phyloP scores from a whole-genome alignment of 257 asterid genomes.

The Solanum bukasovii region DNA sequence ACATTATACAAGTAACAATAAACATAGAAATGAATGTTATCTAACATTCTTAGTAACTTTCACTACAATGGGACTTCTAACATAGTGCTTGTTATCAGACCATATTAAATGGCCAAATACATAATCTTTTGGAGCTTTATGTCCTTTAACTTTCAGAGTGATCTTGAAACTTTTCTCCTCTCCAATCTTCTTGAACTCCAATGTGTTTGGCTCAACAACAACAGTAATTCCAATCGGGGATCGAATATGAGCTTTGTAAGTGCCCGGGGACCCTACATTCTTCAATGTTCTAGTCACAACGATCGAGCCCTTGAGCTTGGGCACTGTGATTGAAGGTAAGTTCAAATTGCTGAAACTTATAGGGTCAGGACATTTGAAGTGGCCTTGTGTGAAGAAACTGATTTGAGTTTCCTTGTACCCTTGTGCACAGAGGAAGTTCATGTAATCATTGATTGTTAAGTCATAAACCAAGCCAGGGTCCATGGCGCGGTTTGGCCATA shows the following conservation, averaged over 20 bases:
- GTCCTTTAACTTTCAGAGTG: constrained; percentile 21
- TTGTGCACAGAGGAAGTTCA: constrained; percentile 53
- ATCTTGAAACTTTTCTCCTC: constrained; percentile 50
- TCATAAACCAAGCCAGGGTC: constrained; percentile 92
- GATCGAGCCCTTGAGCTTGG: constrained; percentile 34
- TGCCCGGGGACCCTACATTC: constrained; percentile 69
- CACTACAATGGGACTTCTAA: constrained; percentile 78
- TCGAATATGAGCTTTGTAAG: constrained; percentile 44
- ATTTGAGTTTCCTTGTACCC: constrained; percentile 42
- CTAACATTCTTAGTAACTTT: constrained; percentile 5
- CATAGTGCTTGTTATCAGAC: constrained; percentile 80
- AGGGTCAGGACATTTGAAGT: constrained; percentile 28
- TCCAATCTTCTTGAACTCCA: constrained; percentile 34
- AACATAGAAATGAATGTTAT: background rate
- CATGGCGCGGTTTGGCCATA: constrained; percentile 80
- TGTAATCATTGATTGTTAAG: constrained; percentile 32
- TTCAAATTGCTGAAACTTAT: constrained; percentile 46
- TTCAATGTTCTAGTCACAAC: constrained; percentile 56
- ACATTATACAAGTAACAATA: background rate
- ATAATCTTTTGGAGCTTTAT: constrained; percentile 27
- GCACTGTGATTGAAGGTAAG: constrained; percentile 85
- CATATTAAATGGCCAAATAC: constrained; percentile 71
- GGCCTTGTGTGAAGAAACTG: constrained; percentile 16
- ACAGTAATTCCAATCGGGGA: constrained; percentile 46
- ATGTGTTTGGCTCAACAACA: constrained; percentile 25